Base-by-base conservation (phyloP, 768 basidiomycete species). In the Suillus luteus region DNA sequence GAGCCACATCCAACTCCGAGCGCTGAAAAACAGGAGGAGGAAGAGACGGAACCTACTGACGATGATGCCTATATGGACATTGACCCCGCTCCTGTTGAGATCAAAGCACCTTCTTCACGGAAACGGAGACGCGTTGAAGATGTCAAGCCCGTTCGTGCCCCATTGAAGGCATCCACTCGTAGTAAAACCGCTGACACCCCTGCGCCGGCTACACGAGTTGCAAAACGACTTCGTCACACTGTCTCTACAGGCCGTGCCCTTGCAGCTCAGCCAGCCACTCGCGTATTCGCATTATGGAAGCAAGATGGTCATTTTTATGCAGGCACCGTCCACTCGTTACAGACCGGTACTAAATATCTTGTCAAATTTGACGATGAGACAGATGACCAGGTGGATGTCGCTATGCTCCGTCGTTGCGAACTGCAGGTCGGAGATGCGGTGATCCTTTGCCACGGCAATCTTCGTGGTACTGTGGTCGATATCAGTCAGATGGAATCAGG, bases 211-310 rank as follows among this genome's bases (percentile, higher is more conserved):
- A 73, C 74, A 22, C 78, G 77, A 48, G 76, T 77, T 59, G 70
- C 69, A 19, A 82, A 80, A 68, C 78, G 77, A 35, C 63, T 80
- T 46, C 79, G 81, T 54, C 82, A 81, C 33, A 75, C 70, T n/a
- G 37, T 67, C 19, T 74, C 75, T 15, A 72, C 75, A 40, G 61
- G 57, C 11, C 70, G 68, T 43, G 65, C 61, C 22, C 46, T 59
- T 38, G 40, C 66, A 17, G 51, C 43, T 37, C 68, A 69, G 44
- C 62, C 66, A 7, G 77, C 82, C 24, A 88, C 87, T 14, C 84
- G 85, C 6, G 87, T 92, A n/a, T 86, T 90, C 67, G 90, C 88
- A 10, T 70, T 88, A 12, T 91, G 89, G 90, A 83, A 79, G 65
- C 74, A 76, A 52, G 85, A 86, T 57, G 82, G 81, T 4, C 80